Evolutionary conservation across 2,329 filamentous ascomycete genomes (phyloP), one percentile per base, ranked within the genome.

Genomic region (Nemania diffusa): DNA sequence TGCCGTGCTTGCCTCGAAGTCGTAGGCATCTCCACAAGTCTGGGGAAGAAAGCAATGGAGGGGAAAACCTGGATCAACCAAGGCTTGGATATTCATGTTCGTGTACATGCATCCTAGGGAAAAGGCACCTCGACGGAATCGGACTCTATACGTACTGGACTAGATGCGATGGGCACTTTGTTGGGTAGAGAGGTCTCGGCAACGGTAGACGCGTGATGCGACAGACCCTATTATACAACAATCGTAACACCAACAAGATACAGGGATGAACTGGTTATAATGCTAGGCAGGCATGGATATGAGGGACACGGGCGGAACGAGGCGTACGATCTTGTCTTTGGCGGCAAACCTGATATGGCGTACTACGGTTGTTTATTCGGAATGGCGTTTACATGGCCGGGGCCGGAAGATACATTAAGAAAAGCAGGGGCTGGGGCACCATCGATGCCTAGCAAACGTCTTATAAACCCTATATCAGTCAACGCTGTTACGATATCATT

Each of bases 301-400:
- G 34, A 34, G 42, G 55, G 26, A 50, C 24, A 48, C 20, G 27
- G 29, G n/a, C 29, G 26, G 29, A 24, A 29, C 26, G 40, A 59
- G 34, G 24, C 40, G 44, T 50, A 40, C 34, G 37, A 56, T 48
- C 29, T 44, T 40, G 24, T 32, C 37, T 32, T 24, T 17, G 17
- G 37, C 50, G 56, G 50, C 40, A 65, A 42, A 42, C 24, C 27
- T 56, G 67, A 53, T 26, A 67, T 26, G 67, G 67, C 67, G 67
- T 34, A 63, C 22, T 3, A 27, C 17, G 59, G 55, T 52, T 60
- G 44, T 37, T 56, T 44, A 26, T 34, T 32, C 15, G 29, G 48
- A 50, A 34, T 34, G 67, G 67, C 60, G 67, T 69, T 69, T 50
- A 67, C 46, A 57, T 15, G 60, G 57, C 22, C 17, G 46, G 50